These are phyloP conservation scores for Colletotrichum siamense DNA, from an alignment of 2,329 filamentous ascomycete species.

Conservation along the genomic window DNA sequence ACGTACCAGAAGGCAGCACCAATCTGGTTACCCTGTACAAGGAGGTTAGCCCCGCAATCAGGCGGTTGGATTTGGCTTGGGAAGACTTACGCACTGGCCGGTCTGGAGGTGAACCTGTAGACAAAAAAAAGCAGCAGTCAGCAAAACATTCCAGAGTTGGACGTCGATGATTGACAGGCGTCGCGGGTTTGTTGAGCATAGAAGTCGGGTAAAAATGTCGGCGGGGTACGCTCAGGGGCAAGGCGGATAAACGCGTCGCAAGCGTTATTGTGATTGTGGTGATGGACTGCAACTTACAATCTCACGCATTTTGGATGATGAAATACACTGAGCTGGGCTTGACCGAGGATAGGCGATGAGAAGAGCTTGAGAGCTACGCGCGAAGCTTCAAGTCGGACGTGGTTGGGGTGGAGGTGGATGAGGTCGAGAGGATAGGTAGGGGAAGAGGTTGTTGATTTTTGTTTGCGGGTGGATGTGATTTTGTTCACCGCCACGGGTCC, in stretches of 20 bases:
- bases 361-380: constrained; percentile 35
- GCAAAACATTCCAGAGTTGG: constrained; percentile 36
- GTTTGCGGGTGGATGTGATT: constrained; percentile 29
- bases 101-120: constrained; percentile 98
- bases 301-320: constrained; percentile 66
- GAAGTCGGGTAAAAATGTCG: constrained; percentile 3
- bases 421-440: constrained; percentile 27
- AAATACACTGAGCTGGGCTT: constrained; percentile 25
- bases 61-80: neutral
- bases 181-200: neutral
- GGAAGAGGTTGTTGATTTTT: constrained; percentile 41
- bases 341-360: constrained; percentile 29
- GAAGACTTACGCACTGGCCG: constrained; percentile 88
- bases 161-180: neutral
- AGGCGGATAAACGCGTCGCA: constrained; percentile 43
- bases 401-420: constrained; percentile 27
- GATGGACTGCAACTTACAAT: constrained; percentile 59
- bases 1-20: constrained; percentile 98
- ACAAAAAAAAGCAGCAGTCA: constrained; percentile 56
- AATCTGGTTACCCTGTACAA: constrained; percentile 95
- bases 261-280: constrained; percentile 13
- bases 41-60: constrained; percentile 39
- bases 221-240: constrained; percentile 38
- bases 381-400: constrained; percentile 24
- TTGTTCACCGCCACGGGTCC: constrained; percentile 38